Conservation (phyloP, 2,329 filamentous ascomycete species). For the Alternaria novae-zelandiae region DNA sequence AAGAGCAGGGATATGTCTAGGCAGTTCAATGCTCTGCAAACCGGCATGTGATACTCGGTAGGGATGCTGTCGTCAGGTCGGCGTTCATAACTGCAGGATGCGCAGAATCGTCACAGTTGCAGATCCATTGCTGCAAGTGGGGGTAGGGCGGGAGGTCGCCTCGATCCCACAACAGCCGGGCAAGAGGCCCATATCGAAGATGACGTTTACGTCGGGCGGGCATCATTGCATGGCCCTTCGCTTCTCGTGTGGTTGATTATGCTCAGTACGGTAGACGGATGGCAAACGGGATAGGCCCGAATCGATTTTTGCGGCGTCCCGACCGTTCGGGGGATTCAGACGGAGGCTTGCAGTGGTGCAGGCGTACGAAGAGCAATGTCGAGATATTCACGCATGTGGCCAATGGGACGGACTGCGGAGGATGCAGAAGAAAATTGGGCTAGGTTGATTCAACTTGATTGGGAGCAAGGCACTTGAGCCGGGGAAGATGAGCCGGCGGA, state of each 20-base stretch:
- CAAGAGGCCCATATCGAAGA: not conserved
- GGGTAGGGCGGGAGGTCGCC: constrained; percentile 1
- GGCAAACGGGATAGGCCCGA: not conserved
- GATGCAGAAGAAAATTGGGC: constrained; percentile 12
- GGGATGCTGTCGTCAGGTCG: constrained; percentile 2
- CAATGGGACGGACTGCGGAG: constrained; percentile 18
- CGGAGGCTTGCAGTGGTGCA: constrained; percentile 23
- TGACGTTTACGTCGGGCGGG: constrained; percentile 7
- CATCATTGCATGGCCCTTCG: not conserved
- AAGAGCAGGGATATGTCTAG: not conserved
- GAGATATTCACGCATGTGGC: constrained; percentile 10
- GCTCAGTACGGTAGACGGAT: not conserved
- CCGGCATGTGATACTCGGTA: not conserved
- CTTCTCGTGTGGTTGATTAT: not conserved
- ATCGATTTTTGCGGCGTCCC: not conserved
- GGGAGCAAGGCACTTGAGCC: constrained; percentile 25
- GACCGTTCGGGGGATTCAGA: constrained; percentile 10
- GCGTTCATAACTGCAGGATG: constrained; percentile 8
- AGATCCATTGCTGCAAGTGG: constrained; percentile 3
- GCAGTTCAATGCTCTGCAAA: not conserved
- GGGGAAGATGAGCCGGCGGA: constrained; percentile 32
- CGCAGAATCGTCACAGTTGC: constrained; percentile 4
- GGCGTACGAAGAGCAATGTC: constrained; percentile 15
- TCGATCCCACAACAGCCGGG: not conserved
- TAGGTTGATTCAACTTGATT: constrained; percentile 19